A percentile compares a stretch with the other conserved stretches of the same genome.
phyloP scores from a whole-genome alignment of 305 asterid species.

The Fraxinus dipetala region DNA sequence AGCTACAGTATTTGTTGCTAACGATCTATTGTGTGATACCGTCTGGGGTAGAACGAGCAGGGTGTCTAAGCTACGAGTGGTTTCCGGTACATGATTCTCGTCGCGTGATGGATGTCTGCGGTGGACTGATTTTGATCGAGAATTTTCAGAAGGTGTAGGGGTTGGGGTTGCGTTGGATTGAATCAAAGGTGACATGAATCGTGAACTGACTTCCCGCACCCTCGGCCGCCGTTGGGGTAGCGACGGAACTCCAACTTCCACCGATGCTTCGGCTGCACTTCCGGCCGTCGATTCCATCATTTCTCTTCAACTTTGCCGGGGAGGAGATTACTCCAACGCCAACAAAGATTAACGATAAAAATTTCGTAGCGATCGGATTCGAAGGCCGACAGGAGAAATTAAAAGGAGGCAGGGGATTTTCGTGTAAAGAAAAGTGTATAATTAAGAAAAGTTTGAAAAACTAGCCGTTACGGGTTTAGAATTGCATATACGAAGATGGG shows the following conservation, averaged over 20 bases:
- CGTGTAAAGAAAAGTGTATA: background rate
- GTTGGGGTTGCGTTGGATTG: conserved; percentile 40
- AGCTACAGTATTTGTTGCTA: conserved; percentile 14
- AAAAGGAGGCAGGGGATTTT: background rate
- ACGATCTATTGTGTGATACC: conserved; percentile 11
- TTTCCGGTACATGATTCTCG: conserved; percentile 38
- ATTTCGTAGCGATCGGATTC: background rate
- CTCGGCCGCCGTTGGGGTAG: conserved; percentile 60
- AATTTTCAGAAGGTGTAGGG: conserved; percentile 34
- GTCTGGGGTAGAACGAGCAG: background rate
- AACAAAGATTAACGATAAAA: background rate
- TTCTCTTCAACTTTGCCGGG: background rate
- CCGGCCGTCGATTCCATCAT: conserved; percentile 36
- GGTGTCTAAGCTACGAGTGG: conserved; percentile 32
- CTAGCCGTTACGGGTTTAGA: conserved; percentile 5
- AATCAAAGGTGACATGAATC: conserved; percentile 71
- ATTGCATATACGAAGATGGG: background rate
- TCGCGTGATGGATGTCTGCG: conserved; percentile 44
- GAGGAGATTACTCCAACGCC: background rate
- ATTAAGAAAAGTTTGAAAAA: background rate
- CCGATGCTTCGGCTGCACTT: conserved; percentile 19
- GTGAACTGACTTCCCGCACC: conserved; percentile 71
- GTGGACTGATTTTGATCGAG: conserved; percentile 50
- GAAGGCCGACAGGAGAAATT: background rate
- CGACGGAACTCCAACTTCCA: conserved; percentile 34